These are phyloP conservation scores for Debaryomyces nepalensis DNA, from an alignment of 1,139 yeast species.

Conservation along the genomic window DNA sequence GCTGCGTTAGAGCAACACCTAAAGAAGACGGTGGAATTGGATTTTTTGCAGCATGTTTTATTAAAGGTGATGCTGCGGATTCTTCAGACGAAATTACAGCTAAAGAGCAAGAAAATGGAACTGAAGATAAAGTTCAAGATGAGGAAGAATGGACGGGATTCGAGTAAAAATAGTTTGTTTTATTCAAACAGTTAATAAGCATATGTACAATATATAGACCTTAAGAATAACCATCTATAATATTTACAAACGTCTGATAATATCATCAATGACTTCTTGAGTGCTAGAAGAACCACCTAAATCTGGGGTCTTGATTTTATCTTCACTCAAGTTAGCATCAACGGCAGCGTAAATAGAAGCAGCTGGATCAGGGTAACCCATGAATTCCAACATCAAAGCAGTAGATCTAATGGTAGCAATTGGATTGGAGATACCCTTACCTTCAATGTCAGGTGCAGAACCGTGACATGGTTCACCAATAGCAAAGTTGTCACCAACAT, in stretches of 20 bases:
- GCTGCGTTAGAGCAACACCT: constrained; percentile 85
- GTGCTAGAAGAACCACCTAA: constrained; percentile 90
- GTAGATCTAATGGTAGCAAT: constrained; percentile 97
- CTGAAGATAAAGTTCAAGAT: constrained; percentile 14
- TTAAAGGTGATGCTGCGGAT: constrained; percentile 28
- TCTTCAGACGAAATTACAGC: background rate
- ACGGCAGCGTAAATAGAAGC: constrained; percentile 92
- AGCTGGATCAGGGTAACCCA: constrained; percentile 90
- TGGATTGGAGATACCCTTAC: constrained; percentile 93
- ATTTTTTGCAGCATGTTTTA: constrained; percentile 88
- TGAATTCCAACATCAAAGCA: constrained; percentile 95
- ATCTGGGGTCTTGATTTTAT: constrained; percentile 87
- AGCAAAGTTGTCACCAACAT: constrained; percentile 93
- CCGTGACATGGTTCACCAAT: constrained; percentile 99
- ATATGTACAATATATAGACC: constrained; percentile 3
- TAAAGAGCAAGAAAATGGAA: constrained; percentile 10
- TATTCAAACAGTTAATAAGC: background rate
- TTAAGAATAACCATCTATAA: background rate
- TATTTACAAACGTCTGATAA: constrained; percentile 50
- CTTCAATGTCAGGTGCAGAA: constrained; percentile 98
- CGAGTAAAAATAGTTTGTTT: constrained; percentile 10
- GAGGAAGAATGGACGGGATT: constrained; percentile 26
- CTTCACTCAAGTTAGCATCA: constrained; percentile 86
- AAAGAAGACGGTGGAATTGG: constrained; percentile 96
- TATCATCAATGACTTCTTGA: constrained; percentile 83